Evolutionary conservation across 495 filamentous ascomycete genomes (phyloP).

Genomic region (Sporormia fimetaria): DNA sequence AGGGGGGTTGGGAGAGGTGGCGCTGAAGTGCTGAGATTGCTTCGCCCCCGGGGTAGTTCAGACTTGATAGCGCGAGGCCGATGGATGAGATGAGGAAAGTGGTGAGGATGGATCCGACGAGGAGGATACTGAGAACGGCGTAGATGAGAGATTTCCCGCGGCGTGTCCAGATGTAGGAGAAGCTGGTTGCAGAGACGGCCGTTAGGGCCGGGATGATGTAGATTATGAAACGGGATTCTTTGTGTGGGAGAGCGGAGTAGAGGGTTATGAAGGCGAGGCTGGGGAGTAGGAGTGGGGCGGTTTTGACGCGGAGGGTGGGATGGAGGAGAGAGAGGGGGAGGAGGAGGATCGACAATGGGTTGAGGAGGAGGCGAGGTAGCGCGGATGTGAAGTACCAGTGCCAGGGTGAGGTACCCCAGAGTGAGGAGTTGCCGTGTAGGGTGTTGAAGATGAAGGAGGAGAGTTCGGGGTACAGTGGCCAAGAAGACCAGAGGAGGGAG

Average conservation of each 20-base stretch:
- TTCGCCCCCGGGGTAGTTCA: constrained; percentile 35
- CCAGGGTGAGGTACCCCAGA: constrained; percentile 81
- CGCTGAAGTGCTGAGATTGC: constrained; percentile 28
- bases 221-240: constrained; percentile 92
- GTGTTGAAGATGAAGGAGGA: constrained; percentile 87
- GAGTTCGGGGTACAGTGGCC: constrained; percentile 80
- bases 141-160: constrained; percentile 48
- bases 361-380: constrained; percentile 71
- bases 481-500: constrained; percentile 79
- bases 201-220: constrained; percentile 77
- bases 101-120: constrained; percentile 47
- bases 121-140: constrained; percentile 41
- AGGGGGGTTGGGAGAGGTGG: too few relatives aligned
- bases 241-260: constrained; percentile 83
- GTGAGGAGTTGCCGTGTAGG: constrained; percentile 58
- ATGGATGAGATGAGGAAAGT: constrained; percentile 48
- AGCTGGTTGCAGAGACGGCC: constrained; percentile 60
- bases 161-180: constrained; percentile 61
- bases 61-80: constrained; percentile 48
- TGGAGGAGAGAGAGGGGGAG: constrained; percentile 54
- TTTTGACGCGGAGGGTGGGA: constrained; percentile 38
- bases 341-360: constrained; percentile 52
- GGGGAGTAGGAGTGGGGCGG: constrained; percentile 50
- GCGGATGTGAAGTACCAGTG: constrained; percentile 74
- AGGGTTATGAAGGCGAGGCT: constrained; percentile 58